phyloP scores from a whole-genome alignment of 805 yeast species.

The Myxozyma monticola region DNA sequence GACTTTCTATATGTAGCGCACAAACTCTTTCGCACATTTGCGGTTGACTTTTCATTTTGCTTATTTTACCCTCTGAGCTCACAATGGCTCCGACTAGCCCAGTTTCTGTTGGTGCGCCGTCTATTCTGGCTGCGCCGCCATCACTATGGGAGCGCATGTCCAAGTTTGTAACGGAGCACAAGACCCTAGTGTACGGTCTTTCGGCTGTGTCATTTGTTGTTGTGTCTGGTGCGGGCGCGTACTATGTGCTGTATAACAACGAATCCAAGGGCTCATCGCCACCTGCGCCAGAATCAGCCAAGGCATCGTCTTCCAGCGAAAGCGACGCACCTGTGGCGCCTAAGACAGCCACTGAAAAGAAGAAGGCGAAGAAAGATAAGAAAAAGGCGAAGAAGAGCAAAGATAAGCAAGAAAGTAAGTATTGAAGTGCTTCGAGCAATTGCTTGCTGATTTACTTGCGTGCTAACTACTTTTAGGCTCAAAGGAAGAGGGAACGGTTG shows the following conservation, averaged over 20 bases:
- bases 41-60: no score
- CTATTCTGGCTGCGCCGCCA: constrained; percentile 19
- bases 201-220: constrained; percentile 28
- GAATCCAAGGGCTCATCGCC: constrained; percentile 5
- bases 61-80: no score
- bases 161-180: constrained; percentile 30
- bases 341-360: constrained; percentile 15
- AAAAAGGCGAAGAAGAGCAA: no score
- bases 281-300: background rate
- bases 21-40: no score
- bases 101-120: constrained; percentile 5
- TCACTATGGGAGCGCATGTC: constrained; percentile 25
- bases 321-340: constrained; percentile 1
- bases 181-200: constrained; percentile 28
- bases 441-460: no score
- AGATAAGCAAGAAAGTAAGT: no score
- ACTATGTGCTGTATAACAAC: constrained; percentile 25
- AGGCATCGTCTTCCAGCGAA: constrained; percentile 1
- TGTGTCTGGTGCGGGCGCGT: constrained; percentile 32
- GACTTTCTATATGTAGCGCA: no score
- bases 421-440: no score
- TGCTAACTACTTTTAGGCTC: no score
- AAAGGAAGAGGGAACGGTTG: constrained; percentile 2
- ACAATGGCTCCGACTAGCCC: constrained; percentile 20
- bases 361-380: constrained; percentile 22